Conservation (phyloP, 78 protist genomes). For the Pigoraptor vietnamica region DNA sequence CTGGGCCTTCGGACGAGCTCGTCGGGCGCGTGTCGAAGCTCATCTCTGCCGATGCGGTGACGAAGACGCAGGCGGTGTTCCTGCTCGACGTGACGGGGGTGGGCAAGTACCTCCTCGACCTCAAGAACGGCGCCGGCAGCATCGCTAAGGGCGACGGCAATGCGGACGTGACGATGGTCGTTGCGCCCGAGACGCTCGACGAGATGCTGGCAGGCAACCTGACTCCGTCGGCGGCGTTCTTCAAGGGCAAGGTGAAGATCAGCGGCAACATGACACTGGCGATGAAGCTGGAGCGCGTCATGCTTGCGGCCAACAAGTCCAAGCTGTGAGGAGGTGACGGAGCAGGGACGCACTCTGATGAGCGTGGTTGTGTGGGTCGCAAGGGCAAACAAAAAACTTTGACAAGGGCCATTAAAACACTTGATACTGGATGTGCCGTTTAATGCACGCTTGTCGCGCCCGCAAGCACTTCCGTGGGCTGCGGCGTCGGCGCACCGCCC, state of each 20-base stretch:
- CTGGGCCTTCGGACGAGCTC: not conserved
- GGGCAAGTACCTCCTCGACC: not conserved
- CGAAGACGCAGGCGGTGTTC: not conserved
- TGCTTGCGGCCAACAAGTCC: not conserved
- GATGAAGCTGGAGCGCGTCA: not conserved
- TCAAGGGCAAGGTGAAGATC: not conserved
- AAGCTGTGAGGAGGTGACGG: not conserved
- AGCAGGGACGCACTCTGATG: too few relatives aligned
- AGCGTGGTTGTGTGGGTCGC: too few relatives aligned
- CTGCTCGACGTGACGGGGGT: not conserved
- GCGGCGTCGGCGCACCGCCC: too few relatives aligned
- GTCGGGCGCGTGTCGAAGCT: not conserved
- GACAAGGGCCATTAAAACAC: too few relatives aligned
- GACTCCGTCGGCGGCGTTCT: not conserved
- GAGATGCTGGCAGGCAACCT: not conserved
- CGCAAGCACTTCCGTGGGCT: too few relatives aligned
- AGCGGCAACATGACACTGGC: not conserved
- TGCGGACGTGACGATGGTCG: not conserved
- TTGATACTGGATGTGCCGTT: too few relatives aligned
- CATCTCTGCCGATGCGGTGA: not conserved
- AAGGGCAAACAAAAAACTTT: too few relatives aligned
- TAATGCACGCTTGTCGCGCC: too few relatives aligned
- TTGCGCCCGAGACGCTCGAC: not conserved
- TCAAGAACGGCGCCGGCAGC: not conserved
- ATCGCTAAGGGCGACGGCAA: not conserved